Evolutionary conservation across 352 stramenopile species (phyloP), one percentile per base, ranked within the genome.

Genomic region (Phytopythium kandeliae): DNA sequence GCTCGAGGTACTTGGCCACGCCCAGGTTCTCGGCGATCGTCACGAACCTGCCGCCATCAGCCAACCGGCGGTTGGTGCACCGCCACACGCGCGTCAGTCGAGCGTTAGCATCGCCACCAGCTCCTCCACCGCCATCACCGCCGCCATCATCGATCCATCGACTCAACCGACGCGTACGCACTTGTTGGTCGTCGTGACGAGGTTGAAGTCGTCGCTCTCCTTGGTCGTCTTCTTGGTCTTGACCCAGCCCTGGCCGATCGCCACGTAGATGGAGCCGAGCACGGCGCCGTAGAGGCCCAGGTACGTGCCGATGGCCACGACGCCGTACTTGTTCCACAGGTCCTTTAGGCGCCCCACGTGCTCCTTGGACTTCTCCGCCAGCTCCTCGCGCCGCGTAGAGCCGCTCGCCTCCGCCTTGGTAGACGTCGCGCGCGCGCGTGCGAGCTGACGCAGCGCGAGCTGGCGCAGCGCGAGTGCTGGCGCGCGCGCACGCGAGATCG

Each of bases 301-400:
- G 58, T 94, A 94, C 44, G 83, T 94, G 55, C 77, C 83, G 38
- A 94, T 85, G 3, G 80, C 80, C 40, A 94, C 79, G 26, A 87
- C 61, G 54, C 83, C 83, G 54, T 92, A 94, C 62, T 92, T 85
- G 49, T 70, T 72, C 83, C 83, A 94, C 46, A 92, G 62, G 22
- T 90, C 79, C 55, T 89, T 90, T 17, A 93, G 63, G 15, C 78
- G 71, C 28, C 62, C 71, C 24, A 82, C 58, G 40, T 76, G 69
- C 25, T 62, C 68, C 64, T 71, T 68, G 33, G 60, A 62, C 51
- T 74, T 71, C 30, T 63, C 64, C 40, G 65, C 48, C 50, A 71
- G 61, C 22, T 62, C 60, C n/a, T 65, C 58, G n/a, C 50, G 35
- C 4, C 60, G 41, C 2, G 43, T 43, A 13, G 36, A 44, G 41